These are phyloP conservation scores for Euphorbia peplus DNA, from an alignment of 345 rosid species.

Conservation along the genomic window DNA sequence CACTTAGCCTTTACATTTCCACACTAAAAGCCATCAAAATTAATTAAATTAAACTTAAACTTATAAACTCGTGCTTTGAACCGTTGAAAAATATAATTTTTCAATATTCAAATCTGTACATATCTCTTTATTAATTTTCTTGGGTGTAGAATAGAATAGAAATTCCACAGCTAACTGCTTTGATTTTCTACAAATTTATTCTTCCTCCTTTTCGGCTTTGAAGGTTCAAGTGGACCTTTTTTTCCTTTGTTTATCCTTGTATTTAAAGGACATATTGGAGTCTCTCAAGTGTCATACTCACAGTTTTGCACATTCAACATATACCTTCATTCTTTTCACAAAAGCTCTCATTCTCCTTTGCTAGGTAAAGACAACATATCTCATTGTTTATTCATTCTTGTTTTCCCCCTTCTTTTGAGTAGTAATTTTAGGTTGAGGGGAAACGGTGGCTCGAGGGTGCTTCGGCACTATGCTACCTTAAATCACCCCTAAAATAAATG, in stretches of 20 bases:
- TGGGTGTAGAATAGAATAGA: too few relatives aligned
- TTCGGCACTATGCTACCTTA: too few relatives aligned
- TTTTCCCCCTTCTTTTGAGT: background rate
- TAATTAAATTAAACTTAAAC: too few relatives aligned
- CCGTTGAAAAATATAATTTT: background rate
- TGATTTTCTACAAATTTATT: background rate
- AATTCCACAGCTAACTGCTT: constrained; percentile 16
- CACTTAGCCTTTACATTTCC: too few relatives aligned
- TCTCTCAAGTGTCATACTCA: background rate
- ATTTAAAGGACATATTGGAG: background rate
- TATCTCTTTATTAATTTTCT: background rate
- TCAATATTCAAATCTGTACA: constrained; percentile 10
- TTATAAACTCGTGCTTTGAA: background rate
- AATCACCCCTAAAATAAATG: too few relatives aligned
- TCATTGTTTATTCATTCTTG: background rate
- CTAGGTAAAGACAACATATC: background rate
- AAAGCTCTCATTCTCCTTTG: constrained; percentile 2
- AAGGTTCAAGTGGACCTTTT: constrained; percentile 14
- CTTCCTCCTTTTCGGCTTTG: constrained; percentile 14
- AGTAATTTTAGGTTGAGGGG: background rate
- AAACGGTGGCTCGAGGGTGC: too few relatives aligned
- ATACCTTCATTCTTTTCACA: background rate
- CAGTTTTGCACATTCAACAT: background rate
- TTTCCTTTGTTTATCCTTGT: background rate
- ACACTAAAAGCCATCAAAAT: too few relatives aligned